Conservation (phyloP, 495 filamentous ascomycete genomes). For the Entonaema liquescens region DNA sequence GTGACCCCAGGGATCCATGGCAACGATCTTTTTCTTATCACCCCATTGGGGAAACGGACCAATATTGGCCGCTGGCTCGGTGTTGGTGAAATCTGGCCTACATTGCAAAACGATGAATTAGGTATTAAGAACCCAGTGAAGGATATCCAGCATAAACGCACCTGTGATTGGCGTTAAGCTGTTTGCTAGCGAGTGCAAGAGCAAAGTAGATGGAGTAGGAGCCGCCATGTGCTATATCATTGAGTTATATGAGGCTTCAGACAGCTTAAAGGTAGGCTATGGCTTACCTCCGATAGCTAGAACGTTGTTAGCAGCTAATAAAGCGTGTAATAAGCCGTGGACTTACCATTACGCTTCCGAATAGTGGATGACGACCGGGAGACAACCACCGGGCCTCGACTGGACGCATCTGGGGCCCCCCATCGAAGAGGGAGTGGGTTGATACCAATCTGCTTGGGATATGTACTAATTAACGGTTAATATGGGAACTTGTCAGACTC, state of each 20-base stretch:
- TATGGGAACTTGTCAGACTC: constrained; percentile 13
- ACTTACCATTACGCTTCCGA: constrained; percentile 83
- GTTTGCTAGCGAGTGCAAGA: constrained; percentile 88
- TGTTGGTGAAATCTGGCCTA: constrained; percentile 90
- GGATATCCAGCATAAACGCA: constrained; percentile 27
- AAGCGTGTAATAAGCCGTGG: not conserved
- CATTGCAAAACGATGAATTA: constrained; percentile 18
- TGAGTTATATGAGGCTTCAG: constrained; percentile 15
- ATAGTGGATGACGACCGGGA: constrained; percentile 79
- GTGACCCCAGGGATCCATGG: constrained; percentile 96
- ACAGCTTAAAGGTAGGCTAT: not conserved
- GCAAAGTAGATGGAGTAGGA: constrained; percentile 99
- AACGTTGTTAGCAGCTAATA: constrained; percentile 17
- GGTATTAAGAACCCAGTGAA: not conserved
- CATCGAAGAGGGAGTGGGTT: constrained; percentile 88
- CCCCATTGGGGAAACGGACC: constrained; percentile 90
- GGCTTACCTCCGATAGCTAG: constrained; percentile 60
- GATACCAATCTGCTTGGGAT: constrained; percentile 93
- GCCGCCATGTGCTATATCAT: constrained; percentile 78
- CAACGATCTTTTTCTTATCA: constrained; percentile 93
- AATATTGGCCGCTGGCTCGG: constrained; percentile 86
- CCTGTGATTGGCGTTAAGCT: constrained; percentile 83
- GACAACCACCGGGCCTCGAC: constrained; percentile 90
- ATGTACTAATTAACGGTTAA: constrained; percentile 71
- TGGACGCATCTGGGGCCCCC: constrained; percentile 77